Evolutionary conservation across 306 rosid species (phyloP).

Genomic region (Acacia melanoxylon): DNA sequence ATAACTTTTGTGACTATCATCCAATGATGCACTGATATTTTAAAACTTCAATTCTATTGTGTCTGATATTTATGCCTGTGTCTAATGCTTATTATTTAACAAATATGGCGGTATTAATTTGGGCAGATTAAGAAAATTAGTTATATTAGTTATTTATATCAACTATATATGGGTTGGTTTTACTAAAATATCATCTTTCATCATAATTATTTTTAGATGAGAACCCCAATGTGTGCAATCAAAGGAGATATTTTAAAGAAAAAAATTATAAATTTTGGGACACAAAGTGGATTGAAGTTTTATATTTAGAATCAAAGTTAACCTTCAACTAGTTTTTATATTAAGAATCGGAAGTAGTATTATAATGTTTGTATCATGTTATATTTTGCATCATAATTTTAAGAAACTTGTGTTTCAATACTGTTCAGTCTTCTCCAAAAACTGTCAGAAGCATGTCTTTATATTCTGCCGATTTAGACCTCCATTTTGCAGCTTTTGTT

Average conservation of each 20-base stretch:
- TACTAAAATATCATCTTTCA: no score
- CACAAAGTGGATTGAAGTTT: no score
- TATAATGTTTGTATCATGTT: constrained; percentile 20
- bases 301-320: no score
- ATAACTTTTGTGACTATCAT: neutral
- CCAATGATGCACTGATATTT: constrained; percentile 1
- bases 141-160: no score
- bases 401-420: constrained; percentile 46
- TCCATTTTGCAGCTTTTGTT: constrained; percentile 41
- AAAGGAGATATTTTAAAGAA: no score
- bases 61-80: neutral
- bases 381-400: neutral
- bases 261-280: no score
- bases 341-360: neutral
- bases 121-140: no score
- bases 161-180: no score
- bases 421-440: constrained; percentile 43
- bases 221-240: no score
- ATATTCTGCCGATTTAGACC: constrained; percentile 38
- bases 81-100: neutral
- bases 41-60: neutral
- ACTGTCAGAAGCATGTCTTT: constrained; percentile 47
- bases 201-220: no score
- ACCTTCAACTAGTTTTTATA: no score
- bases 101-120: no score